Conservation (phyloP, 305 asterid genomes). For the Fraxinus velutina region DNA sequence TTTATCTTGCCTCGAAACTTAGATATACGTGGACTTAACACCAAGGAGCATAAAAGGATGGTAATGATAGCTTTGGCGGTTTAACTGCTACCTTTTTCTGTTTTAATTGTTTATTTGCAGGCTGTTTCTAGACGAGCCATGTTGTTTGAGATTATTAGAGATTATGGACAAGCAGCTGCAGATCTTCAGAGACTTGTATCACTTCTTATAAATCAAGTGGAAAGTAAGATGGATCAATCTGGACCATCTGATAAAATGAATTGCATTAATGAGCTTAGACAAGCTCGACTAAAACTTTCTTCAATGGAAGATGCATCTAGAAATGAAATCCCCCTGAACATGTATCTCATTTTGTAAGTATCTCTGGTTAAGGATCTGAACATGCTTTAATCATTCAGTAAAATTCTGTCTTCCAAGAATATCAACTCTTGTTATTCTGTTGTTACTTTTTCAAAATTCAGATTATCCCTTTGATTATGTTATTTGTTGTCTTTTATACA, state of each 20-base stretch:
- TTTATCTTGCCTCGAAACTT: not conserved
- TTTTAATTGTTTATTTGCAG: conserved; percentile 36
- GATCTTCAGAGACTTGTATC: conserved; percentile 73
- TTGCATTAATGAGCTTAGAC: conserved; percentile 60
- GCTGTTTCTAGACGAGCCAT: conserved; percentile 89
- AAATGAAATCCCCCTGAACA: conserved; percentile 73
- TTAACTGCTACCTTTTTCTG: not conserved
- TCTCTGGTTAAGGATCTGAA: not conserved
- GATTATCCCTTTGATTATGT: not conserved
- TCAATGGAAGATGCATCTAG: conserved; percentile 75
- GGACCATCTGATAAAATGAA: conserved; percentile 53
- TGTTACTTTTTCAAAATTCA: not conserved
- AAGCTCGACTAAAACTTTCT: conserved; percentile 61
- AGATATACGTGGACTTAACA: not conserved
- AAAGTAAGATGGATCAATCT: conserved; percentile 47
- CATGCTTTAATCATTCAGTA: not conserved
- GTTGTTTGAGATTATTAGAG: conserved; percentile 84
- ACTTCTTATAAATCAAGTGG: conserved; percentile 62
- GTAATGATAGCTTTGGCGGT: not conserved
- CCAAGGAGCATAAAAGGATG: conserved; percentile 1
- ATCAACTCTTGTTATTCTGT: not conserved
- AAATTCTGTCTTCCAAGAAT: conserved; percentile 13
- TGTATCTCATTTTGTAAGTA: conserved; percentile 93
- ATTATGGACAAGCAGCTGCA: conserved; percentile 73
- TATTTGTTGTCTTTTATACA: not conserved